Conservation (phyloP, 2,329 filamentous ascomycete genomes). For the Fusarium austroafricanum region DNA sequence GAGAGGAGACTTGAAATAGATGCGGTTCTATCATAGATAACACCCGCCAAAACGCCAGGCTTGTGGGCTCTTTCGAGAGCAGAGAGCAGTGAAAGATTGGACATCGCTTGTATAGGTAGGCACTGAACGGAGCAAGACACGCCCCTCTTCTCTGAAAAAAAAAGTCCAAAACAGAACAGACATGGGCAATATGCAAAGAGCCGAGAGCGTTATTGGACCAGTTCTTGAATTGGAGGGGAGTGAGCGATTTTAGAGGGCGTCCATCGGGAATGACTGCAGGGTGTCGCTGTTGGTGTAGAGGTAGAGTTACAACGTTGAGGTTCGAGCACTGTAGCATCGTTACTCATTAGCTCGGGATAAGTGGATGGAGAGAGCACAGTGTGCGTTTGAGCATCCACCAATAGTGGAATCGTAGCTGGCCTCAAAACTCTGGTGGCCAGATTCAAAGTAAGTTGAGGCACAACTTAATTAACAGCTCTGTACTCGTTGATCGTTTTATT, state of each 20-base stretch:
- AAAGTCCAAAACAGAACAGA: constrained; percentile 8
- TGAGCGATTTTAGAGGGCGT: constrained; percentile 39
- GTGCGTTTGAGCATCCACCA: constrained; percentile 19
- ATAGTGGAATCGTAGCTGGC: constrained; percentile 21
- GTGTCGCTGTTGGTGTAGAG: constrained; percentile 34
- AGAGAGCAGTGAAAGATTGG: constrained; percentile 18
- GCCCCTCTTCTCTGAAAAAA: constrained; percentile 22
- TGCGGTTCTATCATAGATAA: constrained; percentile 22
- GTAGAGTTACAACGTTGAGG: constrained; percentile 39
- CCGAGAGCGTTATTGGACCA: constrained; percentile 30
- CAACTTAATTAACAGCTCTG: background rate
- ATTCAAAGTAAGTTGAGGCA: constrained; percentile 1
- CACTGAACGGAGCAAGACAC: constrained; percentile 16
- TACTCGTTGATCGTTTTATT: constrained; percentile 6
- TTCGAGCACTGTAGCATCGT: constrained; percentile 19
- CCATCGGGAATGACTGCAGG: constrained; percentile 36
- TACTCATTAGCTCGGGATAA: constrained; percentile 11
- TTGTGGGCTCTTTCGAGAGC: constrained; percentile 6
- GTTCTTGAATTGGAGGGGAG: constrained; percentile 32
- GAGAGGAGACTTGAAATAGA: constrained; percentile 15
- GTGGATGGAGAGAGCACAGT: constrained; percentile 29
- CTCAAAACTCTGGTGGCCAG: constrained; percentile 23
- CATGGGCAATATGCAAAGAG: constrained; percentile 28
- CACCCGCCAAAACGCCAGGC: constrained; percentile 10
- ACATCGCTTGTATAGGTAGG: constrained; percentile 20